Base-by-base conservation (phyloP, 805 yeast genomes). In the Saturnispora dispora region DNA sequence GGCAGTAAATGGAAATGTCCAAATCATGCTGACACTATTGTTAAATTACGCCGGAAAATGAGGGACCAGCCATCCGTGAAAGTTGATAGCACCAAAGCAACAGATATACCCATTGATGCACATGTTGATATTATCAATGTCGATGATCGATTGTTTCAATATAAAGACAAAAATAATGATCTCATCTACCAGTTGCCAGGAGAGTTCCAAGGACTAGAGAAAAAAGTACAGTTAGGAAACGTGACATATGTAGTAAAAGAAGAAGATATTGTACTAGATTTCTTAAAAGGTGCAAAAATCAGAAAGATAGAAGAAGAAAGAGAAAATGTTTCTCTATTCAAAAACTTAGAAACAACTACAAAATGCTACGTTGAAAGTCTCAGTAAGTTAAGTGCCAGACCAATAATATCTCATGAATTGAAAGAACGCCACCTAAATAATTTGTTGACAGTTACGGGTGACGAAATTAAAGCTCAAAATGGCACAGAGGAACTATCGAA, bases 1-100 rank as follows among this genome's bases (percentile, higher is more conserved):
- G 95, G 93, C 2, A 73, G 74, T 44, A 86, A 83, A 64, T 91
- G 96, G 98, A 82, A 79, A 69, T 93, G 96, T 66, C 98, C 96
- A 2, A 83, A 85, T 58, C 97, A 88, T 68, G 78, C 80, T 20
- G 85, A 77, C 45, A 71, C 67, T 41, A 64, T 78, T 22, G 55
- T 74, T n/a, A 73, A 73, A 30, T 57, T 71, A 13, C 68, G 73
- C 51, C 68, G 88, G 48, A 71, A 75, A 60, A 72, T 77, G 57
- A 76, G 73, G 57, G 77, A 74, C 56, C 79, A 79, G 44, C 66
- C 73, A 4, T 67, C 75, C 23, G 63, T 81, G 7, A 85, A 83
- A 52, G 83, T 85, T 3, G 66, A 71, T 20, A 68, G 80, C 52
- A 63, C 75, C 1, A 33, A 30, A 13, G 46, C 41, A 30, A 49